A percentile compares a stretch with the other conserved stretches of the same genome.
These are phyloP conservation scores for Guillardia theta DNA, from an alignment of 78 protist genomes.

Conservation along the genomic window DNA sequence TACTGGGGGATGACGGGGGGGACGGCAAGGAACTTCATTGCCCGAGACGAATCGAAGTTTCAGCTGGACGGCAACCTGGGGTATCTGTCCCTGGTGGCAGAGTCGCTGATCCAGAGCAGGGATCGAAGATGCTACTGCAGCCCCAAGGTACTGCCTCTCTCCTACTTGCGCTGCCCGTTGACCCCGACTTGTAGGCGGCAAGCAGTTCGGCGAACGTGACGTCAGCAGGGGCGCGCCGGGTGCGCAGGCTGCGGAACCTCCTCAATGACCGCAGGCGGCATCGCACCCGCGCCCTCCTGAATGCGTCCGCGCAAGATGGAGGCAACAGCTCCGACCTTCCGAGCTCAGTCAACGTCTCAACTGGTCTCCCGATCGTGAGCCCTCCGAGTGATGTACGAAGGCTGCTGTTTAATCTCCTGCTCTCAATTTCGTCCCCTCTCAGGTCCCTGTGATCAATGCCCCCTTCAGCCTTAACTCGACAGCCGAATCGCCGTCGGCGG, in stretches of 20 bases:
- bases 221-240: background rate
- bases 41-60: background rate
- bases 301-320: too few relatives aligned
- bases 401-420: too few relatives aligned
- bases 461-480: too few relatives aligned
- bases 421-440: too few relatives aligned
- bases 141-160: background rate
- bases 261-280: background rate
- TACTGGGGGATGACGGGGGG: background rate
- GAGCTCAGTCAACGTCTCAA: too few relatives aligned
- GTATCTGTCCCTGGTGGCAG: too few relatives aligned
- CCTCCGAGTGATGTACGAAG: too few relatives aligned
- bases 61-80: background rate
- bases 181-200: background rate
- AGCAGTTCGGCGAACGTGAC: background rate
- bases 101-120: background rate
- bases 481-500: too few relatives aligned
- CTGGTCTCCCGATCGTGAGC: too few relatives aligned
- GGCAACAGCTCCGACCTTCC: too few relatives aligned
- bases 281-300: background rate
- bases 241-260: background rate
- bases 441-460: too few relatives aligned
- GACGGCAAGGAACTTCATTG: background rate
- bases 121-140: background rate
- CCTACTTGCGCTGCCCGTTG: background rate